A percentile compares a stretch with the other conserved stretches of the same genome.
Conservation (phyloP, 169 alveolate species). For the Eimeria necatrix region DNA sequence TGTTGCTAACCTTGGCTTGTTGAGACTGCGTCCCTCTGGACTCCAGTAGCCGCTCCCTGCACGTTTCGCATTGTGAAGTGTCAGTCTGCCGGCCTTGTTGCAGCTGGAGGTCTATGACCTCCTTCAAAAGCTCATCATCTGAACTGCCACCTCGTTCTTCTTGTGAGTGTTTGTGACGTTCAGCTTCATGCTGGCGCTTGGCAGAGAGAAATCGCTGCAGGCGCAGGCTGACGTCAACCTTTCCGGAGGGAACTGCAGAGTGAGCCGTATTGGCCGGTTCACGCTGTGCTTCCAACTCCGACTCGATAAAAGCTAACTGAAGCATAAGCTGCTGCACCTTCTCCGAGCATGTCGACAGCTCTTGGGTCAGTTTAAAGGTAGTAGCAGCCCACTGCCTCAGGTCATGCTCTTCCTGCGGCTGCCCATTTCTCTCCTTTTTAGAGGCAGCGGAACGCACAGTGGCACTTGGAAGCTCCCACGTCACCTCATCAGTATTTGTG, state of each 20-base stretch:
- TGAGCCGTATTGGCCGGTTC: background rate
- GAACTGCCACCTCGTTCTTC: constrained; percentile 46
- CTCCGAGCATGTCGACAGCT: constrained; percentile 69
- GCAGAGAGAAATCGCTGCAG: constrained; percentile 46
- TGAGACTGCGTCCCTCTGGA: constrained; percentile 69
- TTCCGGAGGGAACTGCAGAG: background rate
- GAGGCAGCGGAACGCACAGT: background rate
- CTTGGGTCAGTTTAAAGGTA: constrained; percentile 48
- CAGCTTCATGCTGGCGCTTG: constrained; percentile 44
- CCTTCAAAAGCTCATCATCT: constrained; percentile 73
- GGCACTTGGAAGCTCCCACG: constrained; percentile 51
- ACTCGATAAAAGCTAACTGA: constrained; percentile 61
- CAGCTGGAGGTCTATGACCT: constrained; percentile 70
- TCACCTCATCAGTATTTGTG: constrained; percentile 59
- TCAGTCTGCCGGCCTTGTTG: constrained; percentile 57
- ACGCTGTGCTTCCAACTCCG: constrained; percentile 56
- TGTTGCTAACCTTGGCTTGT: constrained; percentile 54
- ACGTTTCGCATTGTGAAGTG: constrained; percentile 51
- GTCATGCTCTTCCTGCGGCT: constrained; percentile 30
- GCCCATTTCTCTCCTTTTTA: background rate
- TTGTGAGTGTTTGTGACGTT: constrained; percentile 36
- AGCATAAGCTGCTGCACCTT: constrained; percentile 74
- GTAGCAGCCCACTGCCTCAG: constrained; percentile 65
- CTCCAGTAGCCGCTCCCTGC: constrained; percentile 65
- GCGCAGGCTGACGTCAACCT: constrained; percentile 18